Conservation (phyloP, 176 grass and related monocot species). For the Oryza glumipatula region DNA sequence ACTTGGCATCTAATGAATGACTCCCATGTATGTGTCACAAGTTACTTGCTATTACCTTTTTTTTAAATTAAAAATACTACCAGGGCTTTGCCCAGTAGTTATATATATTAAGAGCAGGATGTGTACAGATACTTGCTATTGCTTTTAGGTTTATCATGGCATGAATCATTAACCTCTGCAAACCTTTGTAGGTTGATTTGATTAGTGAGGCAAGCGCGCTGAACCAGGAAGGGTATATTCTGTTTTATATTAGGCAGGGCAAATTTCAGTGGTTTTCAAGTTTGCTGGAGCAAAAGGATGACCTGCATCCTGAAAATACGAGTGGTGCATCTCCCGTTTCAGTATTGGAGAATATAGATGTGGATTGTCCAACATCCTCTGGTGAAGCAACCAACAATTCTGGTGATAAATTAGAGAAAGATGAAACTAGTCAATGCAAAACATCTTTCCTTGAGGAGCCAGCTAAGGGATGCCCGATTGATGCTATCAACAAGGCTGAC, state of each 20-base stretch:
- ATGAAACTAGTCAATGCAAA: slow-evolving; percentile 32
- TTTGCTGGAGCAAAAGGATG: slow-evolving; percentile 57
- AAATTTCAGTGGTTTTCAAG: slow-evolving; percentile 80
- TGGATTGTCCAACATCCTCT: slow-evolving; percentile 40
- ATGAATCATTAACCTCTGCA: slow-evolving; percentile 27
- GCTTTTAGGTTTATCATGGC: neutral
- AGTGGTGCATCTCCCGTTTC: slow-evolving; percentile 66
- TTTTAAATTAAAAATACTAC: too few species aligned
- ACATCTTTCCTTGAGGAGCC: slow-evolving; percentile 19
- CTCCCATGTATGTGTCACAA: slow-evolving; percentile 54
- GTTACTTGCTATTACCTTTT: slow-evolving; percentile 22
- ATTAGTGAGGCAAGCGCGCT: slow-evolving; percentile 58
- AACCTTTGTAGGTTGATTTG: slow-evolving; percentile 55
- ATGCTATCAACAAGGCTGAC: slow-evolving; percentile 16
- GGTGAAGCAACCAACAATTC: slow-evolving; percentile 34
- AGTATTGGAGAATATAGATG: slow-evolving; percentile 61
- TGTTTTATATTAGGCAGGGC: slow-evolving; percentile 86
- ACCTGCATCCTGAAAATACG: slow-evolving; percentile 8
- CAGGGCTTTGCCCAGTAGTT: too few species aligned
- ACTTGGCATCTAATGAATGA: slow-evolving; percentile 84
- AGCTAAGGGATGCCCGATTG: slow-evolving; percentile 22
- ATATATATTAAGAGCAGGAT: too few species aligned
- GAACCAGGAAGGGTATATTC: slow-evolving; percentile 76
- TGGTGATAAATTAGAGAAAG: slow-evolving; percentile 30
- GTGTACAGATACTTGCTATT: neutral